Evolutionary conservation across 2,329 filamentous ascomycete species (phyloP), one percentile per base, ranked within the genome.

Genomic region (Ascocoryne sarcoides): DNA sequence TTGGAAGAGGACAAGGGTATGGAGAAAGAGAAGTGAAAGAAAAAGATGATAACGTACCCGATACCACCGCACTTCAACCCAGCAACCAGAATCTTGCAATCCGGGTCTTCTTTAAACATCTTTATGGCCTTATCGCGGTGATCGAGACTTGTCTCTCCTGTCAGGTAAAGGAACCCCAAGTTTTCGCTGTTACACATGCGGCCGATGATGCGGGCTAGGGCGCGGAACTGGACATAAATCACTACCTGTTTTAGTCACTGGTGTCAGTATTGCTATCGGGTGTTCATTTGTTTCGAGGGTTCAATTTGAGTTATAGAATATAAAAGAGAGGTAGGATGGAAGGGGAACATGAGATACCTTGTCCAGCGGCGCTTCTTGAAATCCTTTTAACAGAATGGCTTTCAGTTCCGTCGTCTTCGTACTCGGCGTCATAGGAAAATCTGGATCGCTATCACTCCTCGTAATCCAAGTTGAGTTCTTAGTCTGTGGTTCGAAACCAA

Each of bases 171-270:
- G 35, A 58, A 57, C 1, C 43, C 48, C 75, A 73, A 79, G 0
- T 54, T 48, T 45, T 78, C 69, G 2, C 59, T 52, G 1, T 60
- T 20, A 51, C 72, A 79, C 29, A 80, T 62, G 1, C 60, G 63
- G 0, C 48, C 55, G 2, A 81, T 50, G 14, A 80, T 70, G 0
- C 62, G 53, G 4, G 75, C 64, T 49, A 78, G 69, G 2, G 65
- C 59, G 2, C 72, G 56, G 44, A 76, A 82, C 48, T 81, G 74
- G 0, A 70, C 74, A 47, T 78, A 82, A 33, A 81, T 42, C 73
- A 73, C 53, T 1, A 58, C 50, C 54, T 58, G 20, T 14, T 3
- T 4, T 8, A 10, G 5, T n/a, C n/a, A n/a, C n/a, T 26, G 23
- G 7, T 14, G 17, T 42, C 15, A 39, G 39, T 29, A 19, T 16